These are phyloP conservation scores for Lepidium sativum DNA, from an alignment of 345 rosid genomes.

Conservation along the genomic window DNA sequence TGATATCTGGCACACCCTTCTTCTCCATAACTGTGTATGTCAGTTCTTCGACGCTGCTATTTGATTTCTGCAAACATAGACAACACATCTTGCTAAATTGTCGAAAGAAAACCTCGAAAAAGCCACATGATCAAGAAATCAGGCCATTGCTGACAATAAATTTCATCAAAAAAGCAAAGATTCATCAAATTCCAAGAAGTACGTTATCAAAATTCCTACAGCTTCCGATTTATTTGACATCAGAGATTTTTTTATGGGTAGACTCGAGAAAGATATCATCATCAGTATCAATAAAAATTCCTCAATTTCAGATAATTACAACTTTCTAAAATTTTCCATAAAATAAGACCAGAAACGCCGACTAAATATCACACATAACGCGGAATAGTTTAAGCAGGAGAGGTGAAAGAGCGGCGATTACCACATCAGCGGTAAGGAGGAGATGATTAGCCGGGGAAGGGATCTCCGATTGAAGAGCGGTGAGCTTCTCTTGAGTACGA, in stretches of 20 bases:
- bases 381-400: background rate
- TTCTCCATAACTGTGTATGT: slow-evolving; percentile 66
- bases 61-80: slow-evolving; percentile 44
- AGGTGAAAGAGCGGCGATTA: slow-evolving; percentile 5
- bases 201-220: background rate
- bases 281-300: background rate
- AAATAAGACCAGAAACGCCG: background rate
- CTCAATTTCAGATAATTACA: too few relatives aligned
- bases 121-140: background rate
- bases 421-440: slow-evolving; percentile 75
- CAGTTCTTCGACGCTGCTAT: slow-evolving; percentile 66
- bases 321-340: too few relatives aligned
- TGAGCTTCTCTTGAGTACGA: slow-evolving; percentile 69
- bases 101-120: too few relatives aligned
- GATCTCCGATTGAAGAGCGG: slow-evolving; percentile 57
- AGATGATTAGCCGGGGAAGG: slow-evolving; percentile 47
- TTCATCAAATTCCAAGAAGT: background rate
- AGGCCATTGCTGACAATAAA: background rate
- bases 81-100: background rate
- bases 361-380: background rate
- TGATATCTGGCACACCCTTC: slow-evolving; percentile 80
- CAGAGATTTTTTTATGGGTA: background rate
- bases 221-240: background rate
- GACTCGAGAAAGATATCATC: background rate
- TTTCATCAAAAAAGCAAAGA: too few relatives aligned